Percentiles rank a stretch among this genome's conserved stretches.
phyloP scores from a whole-genome alignment of 768 basidiomycete species.

The Boletus subparvulus region DNA sequence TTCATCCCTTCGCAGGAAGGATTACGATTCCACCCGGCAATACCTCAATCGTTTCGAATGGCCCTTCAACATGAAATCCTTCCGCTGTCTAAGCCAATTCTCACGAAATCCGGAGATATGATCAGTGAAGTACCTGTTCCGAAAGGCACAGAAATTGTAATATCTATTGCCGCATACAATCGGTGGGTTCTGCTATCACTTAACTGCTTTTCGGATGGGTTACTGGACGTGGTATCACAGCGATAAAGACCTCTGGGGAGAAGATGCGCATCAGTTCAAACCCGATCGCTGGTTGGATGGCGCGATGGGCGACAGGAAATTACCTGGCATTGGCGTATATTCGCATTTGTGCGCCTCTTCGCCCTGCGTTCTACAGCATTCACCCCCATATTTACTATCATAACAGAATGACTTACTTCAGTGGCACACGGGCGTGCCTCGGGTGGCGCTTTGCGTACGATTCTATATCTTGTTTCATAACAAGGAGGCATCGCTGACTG shows the following conservation, averaged over 20 bases:
- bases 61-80: slow-evolving; percentile 53
- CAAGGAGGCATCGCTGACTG: not conserved
- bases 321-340: slow-evolving; percentile 15
- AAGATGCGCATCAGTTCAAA: slow-evolving; percentile 26
- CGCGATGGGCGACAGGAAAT: not conserved
- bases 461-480: not conserved
- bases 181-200: slow-evolving; percentile 35
- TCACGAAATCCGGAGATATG: slow-evolving; percentile 42
- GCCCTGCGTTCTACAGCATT: not conserved
- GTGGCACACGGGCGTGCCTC: slow-evolving; percentile 19
- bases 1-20: slow-evolving; percentile 35
- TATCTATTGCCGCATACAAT: slow-evolving; percentile 56
- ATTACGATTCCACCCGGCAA: slow-evolving; percentile 45
- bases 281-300: slow-evolving; percentile 12
- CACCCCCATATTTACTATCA: not conserved
- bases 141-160: slow-evolving; percentile 47
- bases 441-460: slow-evolving; percentile 32
- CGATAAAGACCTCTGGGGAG: slow-evolving; percentile 25
- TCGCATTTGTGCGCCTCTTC: slow-evolving; percentile 7
- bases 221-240: not conserved
- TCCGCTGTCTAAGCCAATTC: slow-evolving; percentile 55
- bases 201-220: not conserved
- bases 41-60: slow-evolving; percentile 51
- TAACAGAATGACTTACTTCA: slow-evolving; percentile 17
- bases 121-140: slow-evolving; percentile 47